These are phyloP conservation scores for Globisporangium paddicum DNA, from an alignment of 352 stramenopile species.

Conservation along the genomic window DNA sequence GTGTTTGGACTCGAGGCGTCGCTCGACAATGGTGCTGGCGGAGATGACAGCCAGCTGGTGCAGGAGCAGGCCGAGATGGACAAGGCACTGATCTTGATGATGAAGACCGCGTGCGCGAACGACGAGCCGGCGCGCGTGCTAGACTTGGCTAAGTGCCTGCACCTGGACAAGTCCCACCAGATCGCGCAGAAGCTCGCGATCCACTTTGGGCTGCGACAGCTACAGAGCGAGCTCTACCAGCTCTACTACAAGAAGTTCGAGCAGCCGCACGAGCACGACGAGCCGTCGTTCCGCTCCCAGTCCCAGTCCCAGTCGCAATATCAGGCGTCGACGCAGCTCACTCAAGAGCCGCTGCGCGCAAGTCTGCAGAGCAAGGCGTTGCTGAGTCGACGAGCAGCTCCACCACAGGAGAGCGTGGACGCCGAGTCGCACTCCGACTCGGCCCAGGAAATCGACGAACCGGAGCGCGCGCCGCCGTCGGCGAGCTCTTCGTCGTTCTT, in stretches of 20 bases:
- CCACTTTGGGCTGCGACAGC: constrained; percentile 69
- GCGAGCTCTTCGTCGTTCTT: constrained; percentile 14
- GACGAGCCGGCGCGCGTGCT: constrained; percentile 66
- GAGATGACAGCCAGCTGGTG: constrained; percentile 26
- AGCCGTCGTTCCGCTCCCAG: background rate
- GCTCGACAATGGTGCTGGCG: background rate
- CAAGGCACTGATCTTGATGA: constrained; percentile 80
- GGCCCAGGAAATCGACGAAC: background rate
- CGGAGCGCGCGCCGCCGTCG: background rate
- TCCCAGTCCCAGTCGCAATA: constrained; percentile 1
- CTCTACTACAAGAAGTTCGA: constrained; percentile 68
- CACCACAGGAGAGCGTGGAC: background rate
- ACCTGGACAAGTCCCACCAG: constrained; percentile 78
- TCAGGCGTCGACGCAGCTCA: background rate
- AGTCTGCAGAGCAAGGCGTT: constrained; percentile 14
- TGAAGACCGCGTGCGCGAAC: constrained; percentile 68
- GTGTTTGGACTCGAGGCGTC: constrained; percentile 31
- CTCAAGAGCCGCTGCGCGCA: constrained; percentile 5
- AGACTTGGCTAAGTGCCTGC: constrained; percentile 76
- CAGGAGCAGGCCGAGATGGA: constrained; percentile 77
- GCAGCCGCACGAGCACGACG: constrained; percentile 19
- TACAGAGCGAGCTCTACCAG: constrained; percentile 70
- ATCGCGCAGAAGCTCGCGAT: constrained; percentile 82
- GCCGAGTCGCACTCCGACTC: constrained; percentile 1
- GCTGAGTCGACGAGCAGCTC: constrained; percentile 10